Conservation (phyloP, 1,284 basidiomycete species). For the Melampsora larici-populina region DNA sequence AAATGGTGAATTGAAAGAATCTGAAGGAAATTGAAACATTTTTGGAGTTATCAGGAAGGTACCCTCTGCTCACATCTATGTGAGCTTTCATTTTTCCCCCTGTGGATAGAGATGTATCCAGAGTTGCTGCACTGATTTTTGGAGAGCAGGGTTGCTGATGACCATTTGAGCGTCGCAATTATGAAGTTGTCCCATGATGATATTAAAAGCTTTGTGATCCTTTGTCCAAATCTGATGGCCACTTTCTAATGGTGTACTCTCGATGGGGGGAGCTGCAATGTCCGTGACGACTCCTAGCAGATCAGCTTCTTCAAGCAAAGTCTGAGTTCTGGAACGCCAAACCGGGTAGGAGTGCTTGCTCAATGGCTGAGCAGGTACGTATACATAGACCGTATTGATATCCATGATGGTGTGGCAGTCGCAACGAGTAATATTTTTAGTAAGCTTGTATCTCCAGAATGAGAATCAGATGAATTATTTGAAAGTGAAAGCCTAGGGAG, state of each 20-base stretch:
- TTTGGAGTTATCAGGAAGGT: too few species aligned
- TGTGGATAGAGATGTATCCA: neutral
- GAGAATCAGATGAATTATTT: too few species aligned
- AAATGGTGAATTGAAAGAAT: too few species aligned
- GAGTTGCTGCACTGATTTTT: neutral
- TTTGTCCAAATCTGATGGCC: neutral
- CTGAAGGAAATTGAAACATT: too few species aligned
- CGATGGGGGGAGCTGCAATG: neutral
- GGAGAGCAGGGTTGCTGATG: neutral
- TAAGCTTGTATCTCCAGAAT: too few species aligned
- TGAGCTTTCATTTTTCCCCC: too few species aligned
- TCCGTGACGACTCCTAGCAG: neutral
- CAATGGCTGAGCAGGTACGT: neutral
- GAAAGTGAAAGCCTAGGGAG: too few species aligned
- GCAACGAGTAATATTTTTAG: too few species aligned
- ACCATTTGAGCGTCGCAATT: neutral
- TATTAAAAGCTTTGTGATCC: neutral
- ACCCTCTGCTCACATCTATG: too few species aligned
- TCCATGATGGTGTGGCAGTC: too few species aligned
- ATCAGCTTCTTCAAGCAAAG: neutral
- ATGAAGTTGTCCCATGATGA: neutral
- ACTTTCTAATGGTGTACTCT: neutral
- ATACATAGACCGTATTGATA: too few species aligned
- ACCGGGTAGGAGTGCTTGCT: neutral
- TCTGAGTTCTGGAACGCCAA: neutral